Evolutionary conservation across 2,329 filamentous ascomycete species (phyloP), one percentile per base, ranked within the genome.

Genomic region (Aspergillus neoniger): DNA sequence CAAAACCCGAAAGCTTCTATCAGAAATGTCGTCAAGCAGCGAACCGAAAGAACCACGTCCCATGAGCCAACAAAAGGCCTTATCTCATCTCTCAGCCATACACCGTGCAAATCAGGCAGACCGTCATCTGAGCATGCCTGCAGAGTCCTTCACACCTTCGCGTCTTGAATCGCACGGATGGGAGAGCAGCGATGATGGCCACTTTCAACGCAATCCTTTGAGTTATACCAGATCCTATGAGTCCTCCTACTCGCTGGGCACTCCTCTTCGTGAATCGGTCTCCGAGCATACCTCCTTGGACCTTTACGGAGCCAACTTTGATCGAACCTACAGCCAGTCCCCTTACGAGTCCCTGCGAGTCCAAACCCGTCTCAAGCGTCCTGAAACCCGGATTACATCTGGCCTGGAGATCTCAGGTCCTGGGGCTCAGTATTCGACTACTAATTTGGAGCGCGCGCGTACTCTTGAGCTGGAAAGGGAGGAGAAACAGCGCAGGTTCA

Each of bases 1-100:
- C 5, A 72, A 63, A 51, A 48, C 56, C 14, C 63, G 57, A 61
- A 71, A 64, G 53, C 58, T 66, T n/a, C 58, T 48, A 14, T 38
- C 59, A 25, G 60, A 59, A 2, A 61, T 39, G n/a, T 52, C 44
- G 17, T 56, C 59, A 15, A 57, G 62, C 14, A 55, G 53, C 10
- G 39, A 21, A 17, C 4, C 12, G 9, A 15, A 43, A 28, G 53
- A 32, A 14, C n/a, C 30, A 6, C 39, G 12, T 21, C 23, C 53
- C 6, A 55, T 30, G 47, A 50, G 47, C 25, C 47, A 50, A 19
- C 47, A 50, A n/a, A 32, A 30, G 2, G 47, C 25, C 15, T 12
- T 50, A 10, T 50, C 47, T 17, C 47, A 30, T 32, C 25, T 50
- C n/a, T 50, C 47, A 4, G 47, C 52, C 32, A 19, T 61, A 36